Conservation (phyloP, 2,329 filamentous ascomycete genomes). For the Penicillium paneum region DNA sequence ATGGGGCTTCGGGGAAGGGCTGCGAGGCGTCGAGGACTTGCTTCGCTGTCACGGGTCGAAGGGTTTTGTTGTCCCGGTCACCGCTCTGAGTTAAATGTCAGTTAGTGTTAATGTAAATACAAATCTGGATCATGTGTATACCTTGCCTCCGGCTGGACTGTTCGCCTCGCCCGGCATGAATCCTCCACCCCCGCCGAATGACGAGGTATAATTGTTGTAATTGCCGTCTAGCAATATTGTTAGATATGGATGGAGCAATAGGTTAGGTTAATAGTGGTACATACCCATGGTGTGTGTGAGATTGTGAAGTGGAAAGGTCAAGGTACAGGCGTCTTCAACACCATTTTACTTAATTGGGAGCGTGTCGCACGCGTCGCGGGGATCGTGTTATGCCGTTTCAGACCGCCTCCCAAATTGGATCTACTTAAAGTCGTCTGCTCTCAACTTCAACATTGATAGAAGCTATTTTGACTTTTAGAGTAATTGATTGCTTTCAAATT, state of each 20-base stretch:
- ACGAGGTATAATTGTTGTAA: slow-evolving; percentile 53
- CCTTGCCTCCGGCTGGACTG: slow-evolving; percentile 47
- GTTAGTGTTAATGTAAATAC: not conserved
- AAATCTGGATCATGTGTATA: slow-evolving; percentile 15
- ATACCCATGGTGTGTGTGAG: slow-evolving; percentile 30
- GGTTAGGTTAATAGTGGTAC: not conserved
- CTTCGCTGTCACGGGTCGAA: slow-evolving; percentile 93
- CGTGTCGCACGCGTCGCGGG: slow-evolving; percentile 39
- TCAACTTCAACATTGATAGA: not conserved
- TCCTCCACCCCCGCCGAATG: slow-evolving; percentile 55
- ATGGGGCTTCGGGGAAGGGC: slow-evolving; percentile 69
- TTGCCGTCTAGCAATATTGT: slow-evolving; percentile 29
- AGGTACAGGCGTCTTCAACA: slow-evolving; percentile 6
- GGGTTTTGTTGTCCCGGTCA: slow-evolving; percentile 71
- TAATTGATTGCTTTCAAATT: not conserved
- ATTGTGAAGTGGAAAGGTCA: slow-evolving; percentile 12
- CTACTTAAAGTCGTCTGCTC: not conserved
- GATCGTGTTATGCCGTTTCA: slow-evolving; percentile 6
- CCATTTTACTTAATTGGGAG: slow-evolving; percentile 42
- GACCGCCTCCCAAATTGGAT: not conserved
- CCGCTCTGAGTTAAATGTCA: slow-evolving; percentile 11
- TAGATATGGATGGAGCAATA: not conserved
- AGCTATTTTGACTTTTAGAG: not conserved
- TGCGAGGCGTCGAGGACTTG: slow-evolving; percentile 82
- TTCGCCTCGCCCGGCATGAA: slow-evolving; percentile 56